Percentiles rank a stretch among this genome's conserved stretches.
These are phyloP conservation scores for Termitomyces sp. DNA, from an alignment of 768 basidiomycete species.

Conservation along the genomic window DNA sequence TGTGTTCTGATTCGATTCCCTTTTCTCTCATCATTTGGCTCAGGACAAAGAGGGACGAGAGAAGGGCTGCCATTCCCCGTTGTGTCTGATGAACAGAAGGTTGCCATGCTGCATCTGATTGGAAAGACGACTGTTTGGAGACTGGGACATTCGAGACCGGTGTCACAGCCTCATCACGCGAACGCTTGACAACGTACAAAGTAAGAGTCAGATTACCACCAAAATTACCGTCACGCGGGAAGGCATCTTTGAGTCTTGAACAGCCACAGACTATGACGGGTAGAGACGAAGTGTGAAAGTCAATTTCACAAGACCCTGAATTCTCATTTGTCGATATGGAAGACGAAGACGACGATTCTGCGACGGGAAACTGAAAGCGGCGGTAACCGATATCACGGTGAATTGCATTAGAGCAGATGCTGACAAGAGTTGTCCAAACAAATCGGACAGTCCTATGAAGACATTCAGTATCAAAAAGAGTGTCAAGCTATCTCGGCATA, in stretches of 20 bases:
- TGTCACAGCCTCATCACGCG: neutral
- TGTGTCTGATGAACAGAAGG: neutral
- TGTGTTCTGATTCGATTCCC: neutral
- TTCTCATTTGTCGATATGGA: neutral
- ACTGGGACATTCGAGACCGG: neutral
- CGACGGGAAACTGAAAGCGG: neutral
- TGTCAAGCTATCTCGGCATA: too few relatives aligned
- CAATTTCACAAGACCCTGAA: neutral
- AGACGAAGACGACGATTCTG: neutral
- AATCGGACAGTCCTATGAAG: neutral
- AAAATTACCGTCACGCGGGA: neutral
- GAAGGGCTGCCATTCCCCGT: neutral
- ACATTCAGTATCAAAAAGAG: neutral
- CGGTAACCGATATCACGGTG: neutral
- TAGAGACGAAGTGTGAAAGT: neutral
- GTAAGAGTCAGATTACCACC: neutral
- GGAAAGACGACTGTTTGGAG: neutral
- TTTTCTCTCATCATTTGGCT: neutral
- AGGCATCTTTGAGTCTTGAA: neutral
- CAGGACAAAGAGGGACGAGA: neutral
- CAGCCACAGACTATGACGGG: neutral
- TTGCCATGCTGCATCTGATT: neutral
- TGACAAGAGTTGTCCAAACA: neutral
- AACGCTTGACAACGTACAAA: neutral
- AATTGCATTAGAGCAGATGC: neutral